Percentiles rank a stretch among this genome's conserved stretches.
phyloP scores from a whole-genome alignment of 495 filamentous ascomycete genomes.

The Lasiosphaeriaceae sp. region DNA sequence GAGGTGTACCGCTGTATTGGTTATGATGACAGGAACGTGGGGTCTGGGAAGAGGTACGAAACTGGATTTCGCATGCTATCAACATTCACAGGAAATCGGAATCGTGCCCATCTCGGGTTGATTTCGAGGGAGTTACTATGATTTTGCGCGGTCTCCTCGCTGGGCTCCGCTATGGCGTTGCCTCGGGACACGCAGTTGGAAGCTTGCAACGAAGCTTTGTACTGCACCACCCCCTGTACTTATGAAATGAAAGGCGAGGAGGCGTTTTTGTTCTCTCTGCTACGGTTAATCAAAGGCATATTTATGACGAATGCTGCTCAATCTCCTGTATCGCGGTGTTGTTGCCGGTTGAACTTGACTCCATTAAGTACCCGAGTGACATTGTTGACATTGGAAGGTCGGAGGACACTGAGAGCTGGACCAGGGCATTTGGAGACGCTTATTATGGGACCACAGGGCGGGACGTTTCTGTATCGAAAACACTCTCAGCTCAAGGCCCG shows the following conservation, averaged over 20 bases:
- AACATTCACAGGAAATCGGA: conserved; percentile 25
- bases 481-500: too few relatives aligned
- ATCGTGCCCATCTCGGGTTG: conserved; percentile 24
- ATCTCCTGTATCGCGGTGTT: conserved; percentile 9
- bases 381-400: too few relatives aligned
- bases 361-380: too few relatives aligned
- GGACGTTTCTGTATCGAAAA: too few relatives aligned
- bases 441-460: too few relatives aligned
- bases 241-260: conserved; percentile 34
- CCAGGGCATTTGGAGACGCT: too few relatives aligned
- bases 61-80: conserved; percentile 29
- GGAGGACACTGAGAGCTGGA: too few relatives aligned
- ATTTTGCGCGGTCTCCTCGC: conserved; percentile 23
- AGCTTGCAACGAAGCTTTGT: conserved; percentile 13
- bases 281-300: conserved; percentile 31
- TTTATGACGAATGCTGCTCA: not conserved
- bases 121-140: conserved; percentile 33
- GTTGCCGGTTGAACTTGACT: too few relatives aligned
- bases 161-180: conserved; percentile 8
- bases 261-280: conserved; percentile 28
- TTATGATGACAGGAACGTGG: conserved; percentile 20
- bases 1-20: conserved; percentile 9
- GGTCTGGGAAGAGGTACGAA: conserved; percentile 17
- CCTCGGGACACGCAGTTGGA: conserved; percentile 16
- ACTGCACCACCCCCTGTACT: conserved; percentile 33